These are phyloP conservation scores for Dipteronia dyeriana DNA, from an alignment of 345 rosid genomes.

Conservation along the genomic window DNA sequence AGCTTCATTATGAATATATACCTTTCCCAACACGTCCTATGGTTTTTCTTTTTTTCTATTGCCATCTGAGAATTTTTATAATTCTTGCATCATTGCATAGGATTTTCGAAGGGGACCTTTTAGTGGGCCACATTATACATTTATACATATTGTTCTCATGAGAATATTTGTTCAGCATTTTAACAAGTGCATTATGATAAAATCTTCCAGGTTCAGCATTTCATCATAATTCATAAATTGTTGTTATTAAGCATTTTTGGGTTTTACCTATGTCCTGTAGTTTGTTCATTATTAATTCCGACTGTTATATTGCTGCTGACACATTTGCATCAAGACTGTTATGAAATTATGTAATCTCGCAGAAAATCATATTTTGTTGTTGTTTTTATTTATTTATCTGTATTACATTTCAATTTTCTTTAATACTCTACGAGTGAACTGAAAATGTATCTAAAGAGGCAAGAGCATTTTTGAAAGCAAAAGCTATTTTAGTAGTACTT, in stretches of 20 bases:
- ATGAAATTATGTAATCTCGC: not conserved
- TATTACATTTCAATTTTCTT: not conserved
- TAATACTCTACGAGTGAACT: not conserved
- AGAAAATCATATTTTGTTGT: not conserved
- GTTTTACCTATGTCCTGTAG: not conserved
- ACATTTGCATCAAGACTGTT: not conserved
- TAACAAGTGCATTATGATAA: not conserved
- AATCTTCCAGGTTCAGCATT: not conserved
- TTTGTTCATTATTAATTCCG: not conserved
- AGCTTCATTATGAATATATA: not conserved
- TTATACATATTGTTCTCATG: not conserved
- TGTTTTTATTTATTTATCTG: not conserved
- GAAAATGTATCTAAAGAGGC: not conserved
- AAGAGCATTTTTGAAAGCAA: not conserved
- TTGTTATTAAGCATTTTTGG: not conserved
- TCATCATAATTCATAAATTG: not conserved
- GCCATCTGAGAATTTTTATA: not conserved
- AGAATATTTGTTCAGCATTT: not conserved
- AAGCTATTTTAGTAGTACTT: not conserved
- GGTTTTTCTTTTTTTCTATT: not conserved
- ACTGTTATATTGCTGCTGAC: not conserved
- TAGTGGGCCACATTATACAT: not conserved
- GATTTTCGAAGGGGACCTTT: constrained; percentile 8
- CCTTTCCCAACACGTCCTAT: not conserved
- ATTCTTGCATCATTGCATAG: not conserved